Conservation (phyloP, 345 rosid species). For the Hevea brasiliensis region DNA sequence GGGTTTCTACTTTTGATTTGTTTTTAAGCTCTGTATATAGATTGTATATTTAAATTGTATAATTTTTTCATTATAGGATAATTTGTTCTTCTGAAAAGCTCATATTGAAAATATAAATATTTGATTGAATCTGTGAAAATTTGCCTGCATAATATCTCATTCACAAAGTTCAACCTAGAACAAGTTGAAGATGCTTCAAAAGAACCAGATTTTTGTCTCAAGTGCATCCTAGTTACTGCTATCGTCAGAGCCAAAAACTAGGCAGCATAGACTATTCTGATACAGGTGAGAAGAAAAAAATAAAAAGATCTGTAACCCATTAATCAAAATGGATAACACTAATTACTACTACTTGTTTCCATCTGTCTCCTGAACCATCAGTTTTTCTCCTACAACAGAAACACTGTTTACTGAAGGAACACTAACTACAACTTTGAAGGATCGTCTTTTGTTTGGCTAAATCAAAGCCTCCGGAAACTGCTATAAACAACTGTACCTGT, state of each 20-base stretch:
- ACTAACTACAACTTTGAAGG: not conserved
- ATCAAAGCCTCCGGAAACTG: constrained; percentile 11
- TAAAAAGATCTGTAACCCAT: not conserved
- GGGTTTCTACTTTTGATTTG: not conserved
- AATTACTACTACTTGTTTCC: not conserved
- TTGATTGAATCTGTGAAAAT: not conserved
- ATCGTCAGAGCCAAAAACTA: not conserved
- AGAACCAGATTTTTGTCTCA: not conserved
- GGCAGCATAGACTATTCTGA: not conserved
- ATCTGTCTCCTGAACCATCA: constrained; percentile 7
- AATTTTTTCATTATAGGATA: too few species aligned
- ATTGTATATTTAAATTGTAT: not conserved
- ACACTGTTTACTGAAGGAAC: constrained; percentile 12
- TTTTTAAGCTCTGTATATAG: constrained; percentile 11
- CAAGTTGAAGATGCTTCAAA: not conserved
- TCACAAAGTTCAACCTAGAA: not conserved
- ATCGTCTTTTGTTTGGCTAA: not conserved
- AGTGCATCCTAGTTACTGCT: not conserved
- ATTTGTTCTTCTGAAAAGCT: too few species aligned
- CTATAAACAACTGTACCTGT: constrained; percentile 26
- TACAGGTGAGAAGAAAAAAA: not conserved
- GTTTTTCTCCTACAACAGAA: constrained; percentile 10
- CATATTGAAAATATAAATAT: not conserved
- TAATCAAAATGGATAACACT: not conserved
- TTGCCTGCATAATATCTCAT: not conserved